phyloP scores from a whole-genome alignment of 2,329 filamentous ascomycete species.

The Fusarium lateritium region DNA sequence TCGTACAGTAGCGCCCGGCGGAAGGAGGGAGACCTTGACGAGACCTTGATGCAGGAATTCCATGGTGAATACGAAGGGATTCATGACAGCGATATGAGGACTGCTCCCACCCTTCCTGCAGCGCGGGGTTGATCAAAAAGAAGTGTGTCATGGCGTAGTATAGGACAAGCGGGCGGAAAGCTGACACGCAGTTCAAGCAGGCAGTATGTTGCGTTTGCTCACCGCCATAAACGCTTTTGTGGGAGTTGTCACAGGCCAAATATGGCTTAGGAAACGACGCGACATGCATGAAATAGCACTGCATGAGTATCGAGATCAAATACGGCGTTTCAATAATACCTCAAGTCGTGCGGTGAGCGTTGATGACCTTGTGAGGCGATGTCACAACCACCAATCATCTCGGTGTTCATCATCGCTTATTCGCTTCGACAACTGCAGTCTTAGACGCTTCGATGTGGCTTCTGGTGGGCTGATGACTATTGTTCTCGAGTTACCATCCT shows the following conservation, averaged over 20 bases:
- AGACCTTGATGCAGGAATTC: slow-evolving; percentile 1
- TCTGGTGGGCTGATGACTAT: not conserved
- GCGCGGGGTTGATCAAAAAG: slow-evolving; percentile 14
- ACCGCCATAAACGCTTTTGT: slow-evolving; percentile 23
- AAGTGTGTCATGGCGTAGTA: slow-evolving; percentile 1
- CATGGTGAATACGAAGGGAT: slow-evolving; percentile 3
- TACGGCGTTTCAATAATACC: not conserved
- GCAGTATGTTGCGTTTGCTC: slow-evolving; percentile 30
- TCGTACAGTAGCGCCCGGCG: slow-evolving; percentile 44
- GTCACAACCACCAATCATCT: not conserved
- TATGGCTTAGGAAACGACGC: slow-evolving; percentile 3
- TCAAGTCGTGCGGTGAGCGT: slow-evolving; percentile 9
- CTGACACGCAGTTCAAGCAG: slow-evolving; percentile 10
- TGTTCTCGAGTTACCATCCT: not conserved
- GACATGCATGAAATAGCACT: slow-evolving; percentile 12
- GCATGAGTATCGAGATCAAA: not conserved
- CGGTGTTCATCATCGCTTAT: not conserved
- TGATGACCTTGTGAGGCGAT: not conserved
- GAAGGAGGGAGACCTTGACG: slow-evolving; percentile 31
- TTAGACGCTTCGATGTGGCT: not conserved
- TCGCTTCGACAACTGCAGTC: not conserved
- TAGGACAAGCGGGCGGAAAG: slow-evolving; percentile 6
- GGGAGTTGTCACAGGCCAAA: slow-evolving; percentile 10
- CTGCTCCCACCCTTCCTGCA: slow-evolving; percentile 3
- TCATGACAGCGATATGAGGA: not conserved